Conservation (phyloP, 1,284 basidiomycete genomes). For the Melampsora larici-populina region DNA sequence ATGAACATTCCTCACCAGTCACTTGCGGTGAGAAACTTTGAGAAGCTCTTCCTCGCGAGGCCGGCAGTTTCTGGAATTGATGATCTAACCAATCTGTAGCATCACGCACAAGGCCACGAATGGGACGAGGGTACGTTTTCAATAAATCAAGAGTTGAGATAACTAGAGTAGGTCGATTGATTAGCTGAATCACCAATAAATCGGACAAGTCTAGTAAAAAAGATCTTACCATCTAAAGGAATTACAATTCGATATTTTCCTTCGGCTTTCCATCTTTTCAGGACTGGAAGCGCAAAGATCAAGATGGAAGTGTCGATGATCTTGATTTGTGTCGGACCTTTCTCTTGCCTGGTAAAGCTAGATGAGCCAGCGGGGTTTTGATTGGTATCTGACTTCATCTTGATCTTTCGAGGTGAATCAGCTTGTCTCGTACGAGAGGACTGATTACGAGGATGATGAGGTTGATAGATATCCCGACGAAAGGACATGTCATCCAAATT, state of each 20-base stretch:
- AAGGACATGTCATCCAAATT: slow-evolving; percentile 32
- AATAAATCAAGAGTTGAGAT: slow-evolving; percentile 33
- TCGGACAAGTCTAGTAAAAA: background rate
- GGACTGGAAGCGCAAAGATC: slow-evolving; percentile 25
- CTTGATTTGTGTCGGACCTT: slow-evolving; percentile 4
- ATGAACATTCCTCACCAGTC: slow-evolving; percentile 23
- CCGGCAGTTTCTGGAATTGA: slow-evolving; percentile 25
- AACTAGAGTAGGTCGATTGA: background rate
- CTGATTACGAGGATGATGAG: background rate
- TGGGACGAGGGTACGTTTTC: slow-evolving; percentile 18
- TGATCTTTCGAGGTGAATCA: background rate
- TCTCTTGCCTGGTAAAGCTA: background rate
- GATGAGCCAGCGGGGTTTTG: background rate
- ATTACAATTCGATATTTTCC: slow-evolving; percentile 18
- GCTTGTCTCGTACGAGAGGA: background rate
- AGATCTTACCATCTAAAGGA: slow-evolving; percentile 23
- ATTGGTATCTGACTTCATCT: background rate
- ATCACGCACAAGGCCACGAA: slow-evolving; percentile 27
- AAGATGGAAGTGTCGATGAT: slow-evolving; percentile 35
- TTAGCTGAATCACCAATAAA: background rate
- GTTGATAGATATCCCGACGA: slow-evolving; percentile 5
- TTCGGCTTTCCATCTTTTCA: slow-evolving; percentile 23
- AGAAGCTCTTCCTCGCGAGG: background rate
- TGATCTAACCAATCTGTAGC: slow-evolving; percentile 31
- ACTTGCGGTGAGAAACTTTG: slow-evolving; percentile 14